Evolutionary conservation across 257 asterid genomes (phyloP), one percentile per base, ranked within the genome.

Genomic region (Ilex asprella): DNA sequence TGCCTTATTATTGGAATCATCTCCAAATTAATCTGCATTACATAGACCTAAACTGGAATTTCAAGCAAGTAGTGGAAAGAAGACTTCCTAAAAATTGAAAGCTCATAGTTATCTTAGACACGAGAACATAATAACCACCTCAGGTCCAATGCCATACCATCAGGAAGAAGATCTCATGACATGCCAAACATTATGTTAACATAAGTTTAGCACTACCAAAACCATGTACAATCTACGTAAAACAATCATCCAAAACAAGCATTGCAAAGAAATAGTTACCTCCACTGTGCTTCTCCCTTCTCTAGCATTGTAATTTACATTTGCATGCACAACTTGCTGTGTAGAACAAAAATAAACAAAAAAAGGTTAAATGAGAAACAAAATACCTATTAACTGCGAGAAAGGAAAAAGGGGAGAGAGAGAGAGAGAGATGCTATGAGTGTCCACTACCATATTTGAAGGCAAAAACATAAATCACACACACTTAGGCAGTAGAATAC

Each of bases 321-420:
- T 89, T 63, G 69, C 95, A 73, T 85, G 70, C 62, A 86, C 97
- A 73, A 83, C 84, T 85, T 82, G 95, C 99, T 89, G 87, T 16
- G 16, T n/a, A 35, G 57, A 41, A 77, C 51, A 46, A 74, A 64
- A 65, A 43, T 27, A 27, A 53, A 30, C 15, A 59, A 66, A 32
- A 62, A 29, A 35, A 41, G 56, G 66, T 50, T 13, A 47, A 31
- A 57, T 6, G 39, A 62, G 61, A n/a, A 50, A 51, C 63, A 56
- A 21, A 59, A 39, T 21, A 31, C 12, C 10, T 32, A 7, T 10
- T 16, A 27, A 7, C 30, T 13, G 12, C 27, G 27, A 21, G 27
- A 21, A 21, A 21, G 27, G 27, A 21, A 21, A 21, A 21, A 21
- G 27, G 27, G 31, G 29, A 35, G 27, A 59, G 9, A n/a, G 10